Evolutionary conservation across 169 alveolate genomes (phyloP).

Genomic region (Cryptosporidium parvum): DNA sequence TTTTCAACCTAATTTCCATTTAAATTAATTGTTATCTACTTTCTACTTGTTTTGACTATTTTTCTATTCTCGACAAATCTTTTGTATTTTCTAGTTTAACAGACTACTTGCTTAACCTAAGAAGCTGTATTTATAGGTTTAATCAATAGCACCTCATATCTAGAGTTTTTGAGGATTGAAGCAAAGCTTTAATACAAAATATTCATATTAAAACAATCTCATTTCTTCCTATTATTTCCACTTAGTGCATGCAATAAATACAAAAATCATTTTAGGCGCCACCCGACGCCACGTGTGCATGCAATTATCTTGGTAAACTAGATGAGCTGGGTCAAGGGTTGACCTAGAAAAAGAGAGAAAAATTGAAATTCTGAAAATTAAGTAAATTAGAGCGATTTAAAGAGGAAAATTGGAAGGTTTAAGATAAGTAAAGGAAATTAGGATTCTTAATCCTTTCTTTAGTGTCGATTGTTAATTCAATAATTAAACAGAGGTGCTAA

Average conservation of each 20-base stretch:
- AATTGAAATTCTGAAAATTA: neutral
- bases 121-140: neutral
- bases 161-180: neutral
- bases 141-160: neutral
- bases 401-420: neutral
- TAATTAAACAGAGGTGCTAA: neutral
- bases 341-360: conserved; percentile 9
- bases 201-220: neutral
- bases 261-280: neutral
- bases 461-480: neutral
- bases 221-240: neutral
- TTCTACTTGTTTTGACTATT: neutral
- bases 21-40: conserved; percentile 29
- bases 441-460: neutral
- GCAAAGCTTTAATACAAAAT: neutral
- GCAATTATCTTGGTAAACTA: conserved; percentile 6
- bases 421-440: neutral
- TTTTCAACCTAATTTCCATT: conserved; percentile 9
- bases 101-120: neutral
- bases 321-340: neutral
- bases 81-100: neutral
- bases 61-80: neutral
- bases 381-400: neutral
- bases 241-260: neutral
- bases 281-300: conserved; percentile 27